Evolutionary conservation across 164 flowering plant genomes (phyloP).

Genomic region (Dillenia turbinata): DNA sequence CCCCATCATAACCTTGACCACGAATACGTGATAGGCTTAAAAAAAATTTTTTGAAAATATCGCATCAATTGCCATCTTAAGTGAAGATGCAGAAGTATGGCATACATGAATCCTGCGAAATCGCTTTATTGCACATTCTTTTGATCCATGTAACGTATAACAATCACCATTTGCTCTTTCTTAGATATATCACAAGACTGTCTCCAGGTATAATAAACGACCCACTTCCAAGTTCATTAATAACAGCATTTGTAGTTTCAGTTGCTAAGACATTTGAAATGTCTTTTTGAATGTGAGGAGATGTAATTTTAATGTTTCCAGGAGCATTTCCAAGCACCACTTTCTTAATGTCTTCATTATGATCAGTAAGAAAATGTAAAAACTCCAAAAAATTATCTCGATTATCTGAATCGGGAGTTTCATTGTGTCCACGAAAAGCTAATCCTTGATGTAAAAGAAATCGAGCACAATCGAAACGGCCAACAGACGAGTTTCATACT

Average conservation of each 20-base stretch:
- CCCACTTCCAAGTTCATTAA: slow-evolving; percentile 11
- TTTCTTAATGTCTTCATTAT: slow-evolving; percentile 4
- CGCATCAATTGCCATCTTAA: neutral
- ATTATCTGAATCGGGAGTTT: slow-evolving; percentile 8
- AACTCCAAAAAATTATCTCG: slow-evolving; percentile 18
- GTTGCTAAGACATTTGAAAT: slow-evolving; percentile 2
- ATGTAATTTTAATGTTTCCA: slow-evolving; percentile 6
- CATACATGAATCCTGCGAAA: slow-evolving; percentile 1
- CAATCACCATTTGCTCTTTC: slow-evolving; percentile 17
- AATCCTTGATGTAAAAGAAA: slow-evolving; percentile 18
- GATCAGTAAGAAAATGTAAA: slow-evolving; percentile 5
- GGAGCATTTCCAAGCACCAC: slow-evolving; percentile 16
- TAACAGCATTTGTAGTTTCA: neutral
- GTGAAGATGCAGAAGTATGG: neutral
- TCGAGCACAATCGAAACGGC: slow-evolving; percentile 10
- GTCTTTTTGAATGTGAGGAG: slow-evolving; percentile 16
- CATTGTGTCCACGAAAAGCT: slow-evolving; percentile 19
- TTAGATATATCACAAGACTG: slow-evolving; percentile 9
- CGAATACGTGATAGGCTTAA: slow-evolving; percentile 1
- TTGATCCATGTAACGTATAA: slow-evolving; percentile 9
- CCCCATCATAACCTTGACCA: slow-evolving; percentile 19
- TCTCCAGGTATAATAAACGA: neutral
- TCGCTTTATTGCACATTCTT: neutral
- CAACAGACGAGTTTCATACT: no score
- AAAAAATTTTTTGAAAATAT: neutral